These are phyloP conservation scores for Calonectria montana DNA, from an alignment of 2,329 filamentous ascomycete genomes.

Conservation along the genomic window DNA sequence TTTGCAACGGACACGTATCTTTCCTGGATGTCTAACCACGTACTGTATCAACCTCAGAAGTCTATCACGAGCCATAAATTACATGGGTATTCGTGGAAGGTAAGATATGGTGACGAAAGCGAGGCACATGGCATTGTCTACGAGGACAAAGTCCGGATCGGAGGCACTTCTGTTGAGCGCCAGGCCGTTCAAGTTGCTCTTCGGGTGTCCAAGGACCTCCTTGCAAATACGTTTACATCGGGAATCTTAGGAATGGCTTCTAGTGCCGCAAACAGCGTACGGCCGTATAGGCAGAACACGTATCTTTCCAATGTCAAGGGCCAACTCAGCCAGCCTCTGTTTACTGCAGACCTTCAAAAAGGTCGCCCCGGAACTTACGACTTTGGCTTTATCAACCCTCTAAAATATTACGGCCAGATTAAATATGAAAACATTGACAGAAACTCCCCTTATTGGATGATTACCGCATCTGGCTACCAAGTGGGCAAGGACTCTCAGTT, in stretches of 20 bases:
- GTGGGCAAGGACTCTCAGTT: constrained; percentile 45
- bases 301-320: constrained; percentile 51
- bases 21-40: background rate
- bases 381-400: constrained; percentile 76
- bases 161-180: background rate
- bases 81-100: background rate
- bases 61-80: background rate
- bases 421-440: constrained; percentile 71
- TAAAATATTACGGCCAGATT: constrained; percentile 72
- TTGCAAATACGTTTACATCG: background rate
- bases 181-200: background rate
- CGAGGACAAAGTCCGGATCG: background rate
- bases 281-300: constrained; percentile 53
- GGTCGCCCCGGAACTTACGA: constrained; percentile 72
- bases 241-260: background rate
- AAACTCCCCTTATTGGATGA: constrained; percentile 72
- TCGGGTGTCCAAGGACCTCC: background rate
- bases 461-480: constrained; percentile 49
- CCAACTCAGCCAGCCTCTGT: constrained; percentile 54
- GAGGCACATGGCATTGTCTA: background rate
- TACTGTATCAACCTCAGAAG: background rate
- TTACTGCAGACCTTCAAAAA: constrained; percentile 76
- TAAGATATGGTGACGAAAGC: background rate
- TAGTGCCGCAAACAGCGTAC: constrained; percentile 50
- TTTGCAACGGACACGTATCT: constrained; percentile 38